Evolutionary conservation across 1,139 yeast species (phyloP), one percentile per base, ranked within the genome.

Genomic region (Diutina catenulata): DNA sequence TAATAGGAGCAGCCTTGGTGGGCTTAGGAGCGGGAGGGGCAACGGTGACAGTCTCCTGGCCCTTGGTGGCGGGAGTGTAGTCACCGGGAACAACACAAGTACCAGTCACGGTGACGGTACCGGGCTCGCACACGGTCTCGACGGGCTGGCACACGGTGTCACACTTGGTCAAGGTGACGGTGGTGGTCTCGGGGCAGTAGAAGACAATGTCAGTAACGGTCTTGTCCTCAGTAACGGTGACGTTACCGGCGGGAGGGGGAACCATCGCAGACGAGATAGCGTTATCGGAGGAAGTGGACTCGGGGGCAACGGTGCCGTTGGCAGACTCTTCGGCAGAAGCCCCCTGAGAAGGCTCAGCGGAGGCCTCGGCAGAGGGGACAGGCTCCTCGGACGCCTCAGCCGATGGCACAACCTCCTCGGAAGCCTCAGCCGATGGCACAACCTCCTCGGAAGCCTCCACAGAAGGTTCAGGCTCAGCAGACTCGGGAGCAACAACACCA

Each of bases 111-210:
- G 35, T 31, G n/a, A 31, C 25, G 35, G 35, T 31, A 21, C 35
- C 35, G 18, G 35, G 35, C 7, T n/a, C 19, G 14, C 35, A 31
- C 15, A 31, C 25, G 19, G 35, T 31, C 5, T 14, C 25, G 4
- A 26, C 14, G 13, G 20, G 25, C 24, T n/a, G 15, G 11, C 35
- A 31, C 20, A 21, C 25, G 4, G 23, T 21, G 7, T 31, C 35
- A 21, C 35, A 31, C 26, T 31, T 31, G 26, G 35, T 31, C 15
- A 31, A 19, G 11, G 35, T 31, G 10, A 31, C 26, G 16, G 35
- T 31, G 19, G 35, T 31, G 18, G 35, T 31, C 21, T 31, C 35
- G 13, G 35, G 35, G 13, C 35, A 31, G 25, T 31, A 31, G 35
- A 31, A 31, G n/a, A 31, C 35, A 14, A 31, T 31, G 15, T 31